Evolutionary conservation across 2,329 filamentous ascomycete species (phyloP).

Genomic region (Aplosporella prunicola): DNA sequence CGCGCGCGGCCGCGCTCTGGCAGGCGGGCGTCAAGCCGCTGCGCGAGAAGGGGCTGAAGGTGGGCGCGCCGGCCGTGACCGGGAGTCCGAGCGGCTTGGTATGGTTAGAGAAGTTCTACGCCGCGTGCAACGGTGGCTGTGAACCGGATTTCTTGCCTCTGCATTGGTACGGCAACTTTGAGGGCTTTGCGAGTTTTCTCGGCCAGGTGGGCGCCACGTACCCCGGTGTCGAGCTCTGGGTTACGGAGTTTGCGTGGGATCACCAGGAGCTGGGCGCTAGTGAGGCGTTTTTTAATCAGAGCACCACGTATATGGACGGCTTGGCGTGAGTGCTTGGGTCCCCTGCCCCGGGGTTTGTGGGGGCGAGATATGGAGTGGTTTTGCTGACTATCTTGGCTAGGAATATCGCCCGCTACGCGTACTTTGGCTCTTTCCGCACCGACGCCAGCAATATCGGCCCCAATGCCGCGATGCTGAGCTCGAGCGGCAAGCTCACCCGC

Average conservation of each 20-base stretch:
- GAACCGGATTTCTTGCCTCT: conserved; percentile 42
- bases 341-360: neutral
- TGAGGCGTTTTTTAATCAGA: conserved; percentile 59
- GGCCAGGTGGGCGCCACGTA: conserved; percentile 47
- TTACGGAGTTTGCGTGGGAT: conserved; percentile 64
- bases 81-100: conserved; percentile 49
- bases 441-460: conserved; percentile 63
- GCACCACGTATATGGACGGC: conserved; percentile 57
- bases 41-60: conserved; percentile 51
- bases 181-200: conserved; percentile 57
- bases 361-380: neutral
- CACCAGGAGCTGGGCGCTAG: conserved; percentile 48
- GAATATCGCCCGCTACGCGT: conserved; percentile 59
- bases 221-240: conserved; percentile 52
- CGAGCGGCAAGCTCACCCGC: conserved; percentile 59
- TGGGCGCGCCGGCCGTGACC: conserved; percentile 63
- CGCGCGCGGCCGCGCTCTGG: conserved; percentile 58
- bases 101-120: conserved; percentile 61
- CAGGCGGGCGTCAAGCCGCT: conserved; percentile 63
- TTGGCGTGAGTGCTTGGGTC: conserved; percentile 34
- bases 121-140: conserved; percentile 43
- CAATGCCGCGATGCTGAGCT: conserved; percentile 61
- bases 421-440: conserved; percentile 66
- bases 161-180: conserved; percentile 55
- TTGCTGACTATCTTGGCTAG: conserved; percentile 14